Conservation (phyloP, 129 eudicot species). For the Flaveria linearis region DNA sequence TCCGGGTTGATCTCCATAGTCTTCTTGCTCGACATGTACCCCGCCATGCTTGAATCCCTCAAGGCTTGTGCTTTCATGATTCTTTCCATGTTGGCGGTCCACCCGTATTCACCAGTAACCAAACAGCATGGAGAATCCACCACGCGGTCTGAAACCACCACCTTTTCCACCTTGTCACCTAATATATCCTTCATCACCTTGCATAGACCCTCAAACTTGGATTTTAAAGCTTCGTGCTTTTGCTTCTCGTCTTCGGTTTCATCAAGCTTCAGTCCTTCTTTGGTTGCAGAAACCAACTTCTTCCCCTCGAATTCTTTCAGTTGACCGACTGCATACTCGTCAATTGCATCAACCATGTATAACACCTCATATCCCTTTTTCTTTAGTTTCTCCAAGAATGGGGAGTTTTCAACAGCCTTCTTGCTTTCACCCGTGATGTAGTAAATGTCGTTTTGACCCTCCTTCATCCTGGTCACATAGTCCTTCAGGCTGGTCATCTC, state of each 20-base stretch:
- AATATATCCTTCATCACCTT: conserved; percentile 50
- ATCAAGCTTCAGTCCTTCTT: conserved; percentile 47
- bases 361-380: conserved; percentile 57
- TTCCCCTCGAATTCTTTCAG: conserved; percentile 47
- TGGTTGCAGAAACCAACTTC: conserved; percentile 50
- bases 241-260: conserved; percentile 49
- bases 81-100: conserved; percentile 54
- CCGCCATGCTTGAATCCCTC: conserved; percentile 52
- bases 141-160: conserved; percentile 44
- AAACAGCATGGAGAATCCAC: conserved; percentile 54
- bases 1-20: conserved; percentile 56
- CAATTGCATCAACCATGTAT: conserved; percentile 59
- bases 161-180: conserved; percentile 43
- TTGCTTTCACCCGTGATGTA: conserved; percentile 66
- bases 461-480: conserved; percentile 62
- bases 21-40: conserved; percentile 52
- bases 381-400: conserved; percentile 54
- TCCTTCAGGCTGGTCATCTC: conserved; percentile 71
- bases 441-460: conserved; percentile 54
- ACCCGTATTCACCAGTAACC: conserved; percentile 53
- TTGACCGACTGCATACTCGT: conserved; percentile 51
- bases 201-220: conserved; percentile 39
- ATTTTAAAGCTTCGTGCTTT: conserved; percentile 43
- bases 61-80: conserved; percentile 41
- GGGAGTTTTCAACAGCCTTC: conserved; percentile 57